Base-by-base conservation (phyloP, 2,329 filamentous ascomycete genomes). In the Cladophialophora carrionii region DNA sequence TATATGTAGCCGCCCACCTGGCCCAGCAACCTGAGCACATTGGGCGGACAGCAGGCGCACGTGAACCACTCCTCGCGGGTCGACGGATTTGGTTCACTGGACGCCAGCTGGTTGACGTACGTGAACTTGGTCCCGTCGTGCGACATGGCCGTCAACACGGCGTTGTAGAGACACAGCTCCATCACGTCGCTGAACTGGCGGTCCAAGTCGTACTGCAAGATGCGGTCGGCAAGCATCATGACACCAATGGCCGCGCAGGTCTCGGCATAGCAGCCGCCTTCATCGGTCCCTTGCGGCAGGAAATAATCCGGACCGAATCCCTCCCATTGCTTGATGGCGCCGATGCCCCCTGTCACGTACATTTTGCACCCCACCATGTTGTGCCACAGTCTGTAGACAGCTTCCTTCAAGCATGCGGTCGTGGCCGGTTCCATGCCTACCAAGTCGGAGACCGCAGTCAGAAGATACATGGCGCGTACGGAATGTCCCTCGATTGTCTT, bases 321-420 rank as follows among this genome's bases (percentile, higher is more conserved):
- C 73, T 88, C 82, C 82, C 83, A 86, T 71, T 87, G 83, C 68
- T 82, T 78, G 48, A 85, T 80, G 0, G 78, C 82, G 0, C 86
- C 86, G 57, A 88, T 83, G 0, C 85, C 85, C 1, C 86, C 86
- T 0, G 86, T 88, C 17, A 87, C 71, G 63, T 86, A 88, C 82
- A 88, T 85, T 71, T 87, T 88, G 62, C 80, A 80, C 48, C 84
- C 77, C 0, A 85, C 80, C 84, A 87, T 87, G 67, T 87, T 86
- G 34, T 80, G 72, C 86, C 85, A 88, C 3, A 88, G 74, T 7
- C 80, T 75, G 26, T 76, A 72, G 0, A 87, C 70, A 1, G 84
- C 77, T 0, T 73, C 71, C 31, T 75, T 65, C 70, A 79, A 14
- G 32, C 32, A 34, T 34, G 32, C 32, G 32, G 32, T 34, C 9